Conservation (phyloP, 2,329 filamentous ascomycete genomes). For the Trichoderma cornu-damae region DNA sequence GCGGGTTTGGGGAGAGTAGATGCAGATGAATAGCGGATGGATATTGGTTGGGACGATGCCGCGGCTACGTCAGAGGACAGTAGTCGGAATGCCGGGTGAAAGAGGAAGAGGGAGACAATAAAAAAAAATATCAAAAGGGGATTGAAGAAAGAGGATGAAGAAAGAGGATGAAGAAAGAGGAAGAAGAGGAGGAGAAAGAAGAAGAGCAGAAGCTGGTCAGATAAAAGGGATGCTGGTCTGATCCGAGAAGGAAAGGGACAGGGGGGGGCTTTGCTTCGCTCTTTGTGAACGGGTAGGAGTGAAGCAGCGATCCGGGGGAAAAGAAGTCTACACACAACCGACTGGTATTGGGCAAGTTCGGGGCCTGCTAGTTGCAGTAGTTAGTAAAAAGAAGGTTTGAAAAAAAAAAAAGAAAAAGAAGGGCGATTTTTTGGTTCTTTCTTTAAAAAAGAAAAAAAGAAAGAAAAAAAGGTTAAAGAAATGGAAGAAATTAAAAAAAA, state of each 20-base stretch:
- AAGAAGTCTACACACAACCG: not conserved
- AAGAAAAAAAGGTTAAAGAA: not conserved
- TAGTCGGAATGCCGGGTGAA: not conserved
- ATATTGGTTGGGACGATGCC: not conserved
- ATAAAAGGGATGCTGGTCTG: not conserved
- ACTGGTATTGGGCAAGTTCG: not conserved
- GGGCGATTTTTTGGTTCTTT: too few species aligned
- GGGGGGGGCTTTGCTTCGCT: slow-evolving; percentile 1
- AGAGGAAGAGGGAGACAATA: too few species aligned
- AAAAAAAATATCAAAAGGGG: too few species aligned
- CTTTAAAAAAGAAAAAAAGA: not conserved
- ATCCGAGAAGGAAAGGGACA: not conserved
- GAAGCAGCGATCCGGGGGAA: not conserved
- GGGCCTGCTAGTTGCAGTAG: not conserved
- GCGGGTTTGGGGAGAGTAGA: not conserved
- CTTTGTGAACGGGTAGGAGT: slow-evolving; percentile 1
- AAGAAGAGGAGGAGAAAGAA: not conserved
- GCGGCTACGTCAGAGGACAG: not conserved
- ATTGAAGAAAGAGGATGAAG: not conserved
- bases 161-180: too few species aligned
- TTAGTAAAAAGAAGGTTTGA: not conserved
- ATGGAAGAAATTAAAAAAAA: not conserved
- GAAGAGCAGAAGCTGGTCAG: not conserved
- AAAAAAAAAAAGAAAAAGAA: not conserved
- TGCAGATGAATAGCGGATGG: not conserved